Evolutionary conservation across 83 land plant species (phyloP).

Genomic region (Larix sibirica): DNA sequence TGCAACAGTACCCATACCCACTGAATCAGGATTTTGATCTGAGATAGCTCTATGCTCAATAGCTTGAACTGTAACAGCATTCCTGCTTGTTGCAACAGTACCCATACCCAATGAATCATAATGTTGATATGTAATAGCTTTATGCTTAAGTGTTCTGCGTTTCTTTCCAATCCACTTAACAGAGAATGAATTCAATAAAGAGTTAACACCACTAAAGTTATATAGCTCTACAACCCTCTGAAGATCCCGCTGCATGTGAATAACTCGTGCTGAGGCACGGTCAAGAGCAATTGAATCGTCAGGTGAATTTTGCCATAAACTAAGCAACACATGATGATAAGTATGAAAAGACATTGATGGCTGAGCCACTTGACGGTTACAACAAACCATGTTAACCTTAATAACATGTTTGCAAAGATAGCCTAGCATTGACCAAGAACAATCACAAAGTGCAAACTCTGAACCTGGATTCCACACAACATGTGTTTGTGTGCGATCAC

Average conservation of each 20-base stretch:
- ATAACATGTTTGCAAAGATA: constrained; percentile 25
- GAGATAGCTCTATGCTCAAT: background rate
- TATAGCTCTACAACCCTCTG: constrained; percentile 19
- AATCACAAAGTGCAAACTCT: constrained; percentile 21
- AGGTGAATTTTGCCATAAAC: background rate
- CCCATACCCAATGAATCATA: background rate
- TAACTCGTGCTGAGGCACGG: background rate
- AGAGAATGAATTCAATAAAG: constrained; percentile 40
- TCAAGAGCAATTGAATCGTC: constrained; percentile 12
- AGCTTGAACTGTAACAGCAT: background rate
- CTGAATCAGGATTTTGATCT: background rate
- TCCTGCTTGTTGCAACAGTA: background rate
- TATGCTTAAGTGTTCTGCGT: constrained; percentile 30
- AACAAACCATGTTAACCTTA: constrained; percentile 16
- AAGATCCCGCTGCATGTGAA: background rate
- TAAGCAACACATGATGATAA: background rate
- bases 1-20: background rate
- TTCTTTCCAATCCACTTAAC: constrained; percentile 59
- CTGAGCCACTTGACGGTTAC: background rate
- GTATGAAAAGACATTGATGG: constrained; percentile 12
- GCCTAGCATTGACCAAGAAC: constrained; percentile 21
- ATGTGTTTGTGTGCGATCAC: constrained; percentile 4
- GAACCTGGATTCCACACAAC: constrained; percentile 25
- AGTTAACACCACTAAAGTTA: constrained; percentile 31
- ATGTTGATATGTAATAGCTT: constrained; percentile 3